Evolutionary conservation across 1,284 basidiomycete genomes (phyloP).

Genomic region (Schizophyllum amplum): DNA sequence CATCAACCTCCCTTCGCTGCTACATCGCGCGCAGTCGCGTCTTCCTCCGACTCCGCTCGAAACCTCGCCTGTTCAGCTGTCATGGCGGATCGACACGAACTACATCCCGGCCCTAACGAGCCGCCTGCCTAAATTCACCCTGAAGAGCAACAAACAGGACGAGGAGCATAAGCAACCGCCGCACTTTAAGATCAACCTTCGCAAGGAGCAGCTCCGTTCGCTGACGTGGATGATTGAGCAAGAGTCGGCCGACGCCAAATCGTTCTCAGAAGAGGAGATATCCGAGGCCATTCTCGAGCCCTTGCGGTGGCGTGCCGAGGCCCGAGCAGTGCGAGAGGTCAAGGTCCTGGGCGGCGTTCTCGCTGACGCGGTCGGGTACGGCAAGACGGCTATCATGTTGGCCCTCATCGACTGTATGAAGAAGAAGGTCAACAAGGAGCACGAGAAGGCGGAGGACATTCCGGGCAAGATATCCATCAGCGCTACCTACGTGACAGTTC

Average conservation of each 20-base stretch:
- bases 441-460: conserved; percentile 41
- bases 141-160: conserved; percentile 78
- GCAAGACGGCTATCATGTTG: conserved; percentile 92
- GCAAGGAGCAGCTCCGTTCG: conserved; percentile 85
- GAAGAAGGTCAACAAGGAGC: conserved; percentile 49
- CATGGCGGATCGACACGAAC: conserved; percentile 79
- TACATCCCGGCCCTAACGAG: conserved; percentile 62
- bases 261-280: conserved; percentile 91
- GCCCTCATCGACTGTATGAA: conserved; percentile 73
- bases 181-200: conserved; percentile 66
- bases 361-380: conserved; percentile 94
- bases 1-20: conserved; percentile 79
- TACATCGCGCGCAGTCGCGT: conserved; percentile 81
- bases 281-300: conserved; percentile 82
- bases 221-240: conserved; percentile 89
- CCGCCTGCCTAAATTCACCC: conserved; percentile 52
- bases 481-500: conserved; percentile 83
- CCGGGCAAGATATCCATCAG: conserved; percentile 67
- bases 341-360: conserved; percentile 84
- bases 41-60: conserved; percentile 54
- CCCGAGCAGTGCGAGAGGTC: conserved; percentile 74
- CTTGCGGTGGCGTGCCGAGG: conserved; percentile 90
- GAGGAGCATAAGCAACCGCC: conserved; percentile 71
- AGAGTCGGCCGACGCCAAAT: conserved; percentile 56
- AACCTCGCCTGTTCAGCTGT: conserved; percentile 14